Evolutionary conservation across 2,329 filamentous ascomycete genomes (phyloP).

Genomic region (Byssoonygena ceratinophila): DNA sequence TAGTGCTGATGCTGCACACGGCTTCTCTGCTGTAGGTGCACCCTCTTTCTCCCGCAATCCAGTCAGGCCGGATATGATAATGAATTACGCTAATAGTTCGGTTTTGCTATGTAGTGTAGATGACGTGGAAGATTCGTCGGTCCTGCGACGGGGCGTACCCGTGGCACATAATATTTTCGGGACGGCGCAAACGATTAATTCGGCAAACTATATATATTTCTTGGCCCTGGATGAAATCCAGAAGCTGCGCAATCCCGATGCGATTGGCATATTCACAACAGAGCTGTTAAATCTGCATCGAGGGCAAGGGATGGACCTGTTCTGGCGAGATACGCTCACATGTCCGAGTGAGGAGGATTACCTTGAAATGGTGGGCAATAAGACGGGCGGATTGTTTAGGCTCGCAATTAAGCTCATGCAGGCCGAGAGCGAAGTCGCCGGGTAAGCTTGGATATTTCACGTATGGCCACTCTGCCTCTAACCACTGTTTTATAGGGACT

Average conservation of each 20-base stretch:
- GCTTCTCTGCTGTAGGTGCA: constrained; percentile 32
- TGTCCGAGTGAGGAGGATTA: constrained; percentile 34
- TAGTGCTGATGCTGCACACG: constrained; percentile 32
- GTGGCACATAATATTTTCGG: constrained; percentile 38
- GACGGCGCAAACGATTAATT: constrained; percentile 37
- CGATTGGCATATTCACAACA: constrained; percentile 29
- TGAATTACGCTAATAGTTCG: constrained; percentile 1
- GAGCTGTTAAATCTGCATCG: constrained; percentile 32
- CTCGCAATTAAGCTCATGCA: constrained; percentile 31
- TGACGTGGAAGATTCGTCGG: constrained; percentile 38
- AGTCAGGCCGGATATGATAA: not conserved
- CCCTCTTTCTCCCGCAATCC: not conserved
- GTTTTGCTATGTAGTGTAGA: constrained; percentile 26
- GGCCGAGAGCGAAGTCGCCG: constrained; percentile 20
- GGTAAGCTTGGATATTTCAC: constrained; percentile 11
- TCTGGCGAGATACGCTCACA: constrained; percentile 30
- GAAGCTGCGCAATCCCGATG: constrained; percentile 24
- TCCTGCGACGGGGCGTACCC: constrained; percentile 34
- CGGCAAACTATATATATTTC: constrained; percentile 37
- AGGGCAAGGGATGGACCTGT: constrained; percentile 35
- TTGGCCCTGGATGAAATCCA: constrained; percentile 27
- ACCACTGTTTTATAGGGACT: constrained; percentile 20
- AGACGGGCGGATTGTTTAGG: constrained; percentile 35
- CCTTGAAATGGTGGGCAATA: constrained; percentile 34
- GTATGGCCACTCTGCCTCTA: constrained; percentile 8